phyloP scores from a whole-genome alignment of 768 basidiomycete species.

The Fomitopsis pulvina region DNA sequence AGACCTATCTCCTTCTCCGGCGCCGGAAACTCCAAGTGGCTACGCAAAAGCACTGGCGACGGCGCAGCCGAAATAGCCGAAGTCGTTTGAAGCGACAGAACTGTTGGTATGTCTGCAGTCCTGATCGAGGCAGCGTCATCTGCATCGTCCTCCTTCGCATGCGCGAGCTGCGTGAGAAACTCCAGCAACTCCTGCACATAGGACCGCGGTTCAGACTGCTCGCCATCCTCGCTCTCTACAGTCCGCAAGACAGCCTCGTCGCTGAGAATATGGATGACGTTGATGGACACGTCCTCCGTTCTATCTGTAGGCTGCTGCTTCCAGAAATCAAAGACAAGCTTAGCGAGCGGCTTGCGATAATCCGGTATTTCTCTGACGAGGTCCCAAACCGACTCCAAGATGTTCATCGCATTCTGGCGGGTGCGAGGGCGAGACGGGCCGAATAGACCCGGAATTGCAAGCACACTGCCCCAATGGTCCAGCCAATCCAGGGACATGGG shows the following conservation, averaged over 20 bases:
- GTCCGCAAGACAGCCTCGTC: slow-evolving; percentile 60
- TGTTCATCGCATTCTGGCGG: slow-evolving; percentile 47
- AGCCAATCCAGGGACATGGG: slow-evolving; percentile 73
- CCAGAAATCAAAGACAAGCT: slow-evolving; percentile 51
- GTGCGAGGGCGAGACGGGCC: slow-evolving; percentile 39
- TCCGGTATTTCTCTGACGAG: slow-evolving; percentile 62
- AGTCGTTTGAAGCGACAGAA: slow-evolving; percentile 4
- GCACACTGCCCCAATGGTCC: slow-evolving; percentile 52
- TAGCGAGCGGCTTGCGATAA: slow-evolving; percentile 48
- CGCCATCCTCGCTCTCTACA: slow-evolving; percentile 28
- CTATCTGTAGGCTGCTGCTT: slow-evolving; percentile 25
- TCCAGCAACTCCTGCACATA: slow-evolving; percentile 18
- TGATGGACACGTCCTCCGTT: slow-evolving; percentile 24
- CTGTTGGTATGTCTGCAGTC: slow-evolving; percentile 6
- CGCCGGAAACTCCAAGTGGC: slow-evolving; percentile 47
- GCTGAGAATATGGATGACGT: slow-evolving; percentile 50
- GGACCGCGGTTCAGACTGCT: slow-evolving; percentile 1
- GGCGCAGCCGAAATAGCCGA: slow-evolving; percentile 21
- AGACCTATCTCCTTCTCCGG: slow-evolving; percentile 41
- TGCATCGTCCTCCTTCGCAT: slow-evolving; percentile 13
- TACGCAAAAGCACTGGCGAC: slow-evolving; percentile 51
- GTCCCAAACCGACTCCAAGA: slow-evolving; percentile 53
- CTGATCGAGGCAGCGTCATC: slow-evolving; percentile 11
- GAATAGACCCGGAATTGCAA: slow-evolving; percentile 36
- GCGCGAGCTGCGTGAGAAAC: slow-evolving; percentile 12